These are phyloP conservation scores for Hemileia vastatrix DNA, from an alignment of 1,284 basidiomycete species.

Conservation along the genomic window DNA sequence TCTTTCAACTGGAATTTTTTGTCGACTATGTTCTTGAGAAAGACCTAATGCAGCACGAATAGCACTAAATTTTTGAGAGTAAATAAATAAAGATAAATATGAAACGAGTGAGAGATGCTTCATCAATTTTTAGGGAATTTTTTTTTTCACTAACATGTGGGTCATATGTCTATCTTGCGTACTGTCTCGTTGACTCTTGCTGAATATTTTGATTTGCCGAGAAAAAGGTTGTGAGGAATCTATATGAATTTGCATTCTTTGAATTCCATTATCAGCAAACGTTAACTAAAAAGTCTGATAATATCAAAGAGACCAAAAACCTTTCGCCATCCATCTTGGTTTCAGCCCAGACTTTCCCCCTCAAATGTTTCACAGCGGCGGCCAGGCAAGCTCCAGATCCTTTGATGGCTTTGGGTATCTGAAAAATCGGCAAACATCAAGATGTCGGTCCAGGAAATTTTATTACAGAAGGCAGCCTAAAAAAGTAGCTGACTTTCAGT, in stretches of 20 bases:
- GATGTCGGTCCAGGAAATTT: not conserved
- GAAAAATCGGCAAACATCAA: not conserved
- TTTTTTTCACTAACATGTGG: constrained; percentile 52
- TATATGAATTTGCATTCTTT: constrained; percentile 68
- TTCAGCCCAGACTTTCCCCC: constrained; percentile 60
- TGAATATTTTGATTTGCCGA: constrained; percentile 62
- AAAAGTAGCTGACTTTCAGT: constrained; percentile 10
- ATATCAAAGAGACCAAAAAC: constrained; percentile 34
- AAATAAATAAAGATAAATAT: constrained; percentile 17
- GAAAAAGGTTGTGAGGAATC: constrained; percentile 47
- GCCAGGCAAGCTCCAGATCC: constrained; percentile 48
- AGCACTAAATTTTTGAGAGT: constrained; percentile 46
- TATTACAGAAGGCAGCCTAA: not conserved
- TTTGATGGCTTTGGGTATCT: constrained; percentile 74
- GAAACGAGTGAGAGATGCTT: not conserved
- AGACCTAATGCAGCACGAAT: constrained; percentile 58
- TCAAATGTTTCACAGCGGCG: constrained; percentile 17
- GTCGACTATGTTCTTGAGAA: constrained; percentile 33
- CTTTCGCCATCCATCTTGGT: constrained; percentile 85
- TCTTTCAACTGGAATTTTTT: constrained; percentile 45
- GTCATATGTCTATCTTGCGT: constrained; percentile 61
- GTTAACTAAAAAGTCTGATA: not conserved
- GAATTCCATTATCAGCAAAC: not conserved
- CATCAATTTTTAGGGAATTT: no score
- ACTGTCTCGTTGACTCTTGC: constrained; percentile 70